Evolutionary conservation across 2,329 filamentous ascomycete genomes (phyloP).

Genomic region (Hypoxylon sp.): DNA sequence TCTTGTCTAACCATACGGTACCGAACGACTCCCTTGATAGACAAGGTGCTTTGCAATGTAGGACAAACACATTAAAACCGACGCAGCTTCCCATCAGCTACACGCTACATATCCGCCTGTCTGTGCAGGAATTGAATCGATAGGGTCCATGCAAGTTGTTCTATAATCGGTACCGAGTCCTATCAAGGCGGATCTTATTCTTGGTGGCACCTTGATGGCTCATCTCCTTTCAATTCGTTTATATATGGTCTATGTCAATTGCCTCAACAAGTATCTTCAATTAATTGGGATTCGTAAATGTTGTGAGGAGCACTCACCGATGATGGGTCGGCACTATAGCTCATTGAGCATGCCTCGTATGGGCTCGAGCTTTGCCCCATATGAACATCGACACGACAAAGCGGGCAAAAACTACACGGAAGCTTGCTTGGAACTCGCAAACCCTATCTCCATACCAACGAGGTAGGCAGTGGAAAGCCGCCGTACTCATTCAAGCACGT

Average conservation of each 20-base stretch:
- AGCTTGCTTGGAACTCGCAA: slow-evolving; percentile 26
- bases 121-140: neutral
- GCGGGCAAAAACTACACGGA: slow-evolving; percentile 23
- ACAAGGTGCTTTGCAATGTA: slow-evolving; percentile 2
- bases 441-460: neutral
- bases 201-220: neutral
- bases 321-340: neutral
- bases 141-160: neutral
- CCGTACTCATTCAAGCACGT: slow-evolving; percentile 32
- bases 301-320: too few species aligned
- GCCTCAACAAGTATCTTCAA: slow-evolving; percentile 5
- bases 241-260: slow-evolving; percentile 6
- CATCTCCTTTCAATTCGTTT: too few species aligned
- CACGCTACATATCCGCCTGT: neutral
- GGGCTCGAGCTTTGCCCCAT: neutral
- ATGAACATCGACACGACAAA: neutral
- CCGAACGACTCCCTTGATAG: neutral
- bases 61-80: slow-evolving; percentile 15
- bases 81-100: slow-evolving; percentile 30
- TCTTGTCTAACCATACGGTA: neutral
- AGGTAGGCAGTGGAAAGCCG: neutral
- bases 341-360: neutral
- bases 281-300: too few species aligned
- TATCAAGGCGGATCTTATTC: neutral
- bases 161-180: neutral